A percentile compares a stretch with the other conserved stretches of the same genome.
phyloP scores from a whole-genome alignment of 805 yeast genomes.

The Candida verbasci region DNA sequence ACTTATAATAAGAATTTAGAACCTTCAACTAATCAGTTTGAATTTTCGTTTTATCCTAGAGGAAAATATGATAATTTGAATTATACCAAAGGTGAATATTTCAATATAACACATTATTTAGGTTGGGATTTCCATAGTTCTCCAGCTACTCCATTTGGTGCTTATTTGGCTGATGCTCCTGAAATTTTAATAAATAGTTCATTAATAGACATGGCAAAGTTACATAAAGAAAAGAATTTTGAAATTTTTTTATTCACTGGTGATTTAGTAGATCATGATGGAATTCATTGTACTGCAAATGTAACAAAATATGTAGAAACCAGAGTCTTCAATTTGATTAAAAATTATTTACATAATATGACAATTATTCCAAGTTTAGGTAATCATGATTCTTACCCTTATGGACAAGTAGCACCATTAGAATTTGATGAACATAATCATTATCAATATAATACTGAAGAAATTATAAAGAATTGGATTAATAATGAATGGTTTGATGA shows the following conservation, averaged over 20 bases:
- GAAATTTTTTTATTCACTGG: conserved; percentile 69
- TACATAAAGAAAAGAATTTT: conserved; percentile 26
- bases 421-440: conserved; percentile 19
- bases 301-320: conserved; percentile 70
- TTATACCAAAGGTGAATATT: conserved; percentile 28
- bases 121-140: conserved; percentile 17
- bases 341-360: conserved; percentile 42
- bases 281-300: conserved; percentile 46
- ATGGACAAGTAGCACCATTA: conserved; percentile 59
- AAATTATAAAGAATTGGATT: conserved; percentile 30
- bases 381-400: conserved; percentile 72
- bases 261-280: conserved; percentile 67
- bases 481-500: conserved; percentile 32
- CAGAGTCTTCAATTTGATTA: conserved; percentile 60
- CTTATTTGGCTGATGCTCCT: conserved; percentile 63
- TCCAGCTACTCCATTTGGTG: conserved; percentile 62
- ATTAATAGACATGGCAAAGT: conserved; percentile 23
- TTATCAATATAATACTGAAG: conserved; percentile 33
- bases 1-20: background rate
- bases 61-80: conserved; percentile 24
- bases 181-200: conserved; percentile 58
- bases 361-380: conserved; percentile 64
- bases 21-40: background rate
- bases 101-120: conserved; percentile 21
- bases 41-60: conserved; percentile 14